Evolutionary conservation across 805 yeast species (phyloP).

Genomic region (Metschnikowia shivogae): DNA sequence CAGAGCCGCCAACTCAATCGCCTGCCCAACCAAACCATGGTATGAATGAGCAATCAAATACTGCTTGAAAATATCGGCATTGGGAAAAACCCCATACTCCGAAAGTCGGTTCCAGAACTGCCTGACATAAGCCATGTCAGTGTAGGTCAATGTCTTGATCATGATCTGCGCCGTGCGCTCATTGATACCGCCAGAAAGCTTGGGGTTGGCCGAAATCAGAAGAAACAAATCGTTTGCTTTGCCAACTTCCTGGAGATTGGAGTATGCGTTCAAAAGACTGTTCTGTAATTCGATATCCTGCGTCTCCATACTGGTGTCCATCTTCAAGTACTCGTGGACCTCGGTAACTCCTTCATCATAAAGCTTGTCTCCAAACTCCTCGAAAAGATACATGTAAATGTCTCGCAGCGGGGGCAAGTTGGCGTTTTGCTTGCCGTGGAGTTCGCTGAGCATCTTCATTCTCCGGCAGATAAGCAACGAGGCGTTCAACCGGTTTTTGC

Average conservation of each 20-base stretch:
- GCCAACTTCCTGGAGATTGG: constrained; percentile 51
- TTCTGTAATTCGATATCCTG: constrained; percentile 59
- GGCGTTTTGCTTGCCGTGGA: constrained; percentile 34
- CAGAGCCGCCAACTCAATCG: constrained; percentile 46
- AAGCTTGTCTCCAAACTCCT: constrained; percentile 52
- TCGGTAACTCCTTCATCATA: constrained; percentile 66
- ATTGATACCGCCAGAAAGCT: constrained; percentile 46
- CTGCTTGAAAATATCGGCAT: constrained; percentile 50
- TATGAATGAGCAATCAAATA: constrained; percentile 68
- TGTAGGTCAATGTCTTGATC: constrained; percentile 57
- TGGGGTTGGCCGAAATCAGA: constrained; percentile 51
- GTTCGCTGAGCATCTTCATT: constrained; percentile 51
- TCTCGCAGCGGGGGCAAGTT: constrained; percentile 27
- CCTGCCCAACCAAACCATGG: constrained; percentile 55
- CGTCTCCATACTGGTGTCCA: constrained; percentile 50
- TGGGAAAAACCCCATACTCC: constrained; percentile 49
- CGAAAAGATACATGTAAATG: constrained; percentile 57
- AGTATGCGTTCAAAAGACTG: constrained; percentile 59
- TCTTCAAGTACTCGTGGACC: constrained; percentile 57
- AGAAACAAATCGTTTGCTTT: constrained; percentile 59
- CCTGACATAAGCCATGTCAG: constrained; percentile 52
- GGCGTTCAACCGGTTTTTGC: constrained; percentile 52
- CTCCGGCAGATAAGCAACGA: constrained; percentile 60
- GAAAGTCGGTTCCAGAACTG: constrained; percentile 60
- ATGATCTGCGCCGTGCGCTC: constrained; percentile 63